Evolutionary conservation across 768 basidiomycete genomes (phyloP).

Genomic region (Sporobolomyces roseus): DNA sequence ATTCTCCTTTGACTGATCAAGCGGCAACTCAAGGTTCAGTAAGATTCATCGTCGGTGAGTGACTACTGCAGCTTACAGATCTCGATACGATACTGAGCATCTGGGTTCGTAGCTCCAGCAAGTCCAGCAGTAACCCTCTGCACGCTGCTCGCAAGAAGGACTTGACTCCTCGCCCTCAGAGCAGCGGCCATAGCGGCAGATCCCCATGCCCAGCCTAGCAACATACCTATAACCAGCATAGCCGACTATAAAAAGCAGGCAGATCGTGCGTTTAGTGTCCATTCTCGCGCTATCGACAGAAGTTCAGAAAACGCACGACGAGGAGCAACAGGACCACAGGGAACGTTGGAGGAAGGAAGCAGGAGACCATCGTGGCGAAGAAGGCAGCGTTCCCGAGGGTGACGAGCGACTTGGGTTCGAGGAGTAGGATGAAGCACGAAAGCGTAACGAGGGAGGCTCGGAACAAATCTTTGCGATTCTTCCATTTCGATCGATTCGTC

Average conservation of each 20-base stretch:
- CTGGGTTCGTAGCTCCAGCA: slow-evolving; percentile 43
- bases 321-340: slow-evolving; percentile 25
- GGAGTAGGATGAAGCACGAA: slow-evolving; percentile 16
- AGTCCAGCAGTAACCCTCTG: slow-evolving; percentile 42
- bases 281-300: background rate
- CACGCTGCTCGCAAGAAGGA: slow-evolving; percentile 39
- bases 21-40: background rate
- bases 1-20: slow-evolving; percentile 56
- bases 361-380: slow-evolving; percentile 24
- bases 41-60: background rate
- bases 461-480: slow-evolving; percentile 15
- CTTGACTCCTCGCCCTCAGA: slow-evolving; percentile 48
- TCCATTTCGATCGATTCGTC: slow-evolving; percentile 3
- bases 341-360: slow-evolving; percentile 35
- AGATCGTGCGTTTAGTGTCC: no score
- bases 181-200: slow-evolving; percentile 58
- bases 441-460: slow-evolving; percentile 18
- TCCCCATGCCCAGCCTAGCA: slow-evolving; percentile 59
- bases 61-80: slow-evolving; percentile 37
- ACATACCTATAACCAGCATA: slow-evolving; percentile 24
- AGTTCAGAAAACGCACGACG: background rate
- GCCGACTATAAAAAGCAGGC: background rate
- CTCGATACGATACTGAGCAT: slow-evolving; percentile 48
- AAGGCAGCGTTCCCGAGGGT: slow-evolving; percentile 25
- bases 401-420: slow-evolving; percentile 3